Base-by-base conservation (phyloP, 345 rosid genomes). In the Theobroma cacao region DNA sequence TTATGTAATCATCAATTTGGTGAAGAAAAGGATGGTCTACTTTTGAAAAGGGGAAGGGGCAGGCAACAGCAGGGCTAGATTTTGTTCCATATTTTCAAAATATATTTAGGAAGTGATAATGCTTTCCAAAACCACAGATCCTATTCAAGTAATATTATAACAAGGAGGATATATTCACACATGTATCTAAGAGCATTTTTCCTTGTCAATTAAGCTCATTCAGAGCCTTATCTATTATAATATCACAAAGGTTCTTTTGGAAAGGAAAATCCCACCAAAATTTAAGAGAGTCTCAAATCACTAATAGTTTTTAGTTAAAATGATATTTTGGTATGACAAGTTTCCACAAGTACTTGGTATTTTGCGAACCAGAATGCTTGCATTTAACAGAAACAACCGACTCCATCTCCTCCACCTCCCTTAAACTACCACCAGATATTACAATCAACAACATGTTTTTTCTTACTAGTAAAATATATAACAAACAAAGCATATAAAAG, bases 361-460 rank as follows among this genome's bases (percentile, higher is more conserved):
- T 36, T 68, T 68, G 33, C 20, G 2, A 26, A 43, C 36, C 2
- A 2, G 22, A 68, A 40, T 14, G 20, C 30, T 34, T 34, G 33
- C 30, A 22, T 67, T 34, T 45, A 24, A 45, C 14, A 11, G 73
- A 68, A 45, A 68, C 55, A 68, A 66, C 31, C 52, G 41, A 40
- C 52, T 66, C 72, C 41, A 33, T 66, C 18, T 66, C 70, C 43
- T 65, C 52, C 52, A 66, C 72, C 52, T 66, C 22, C 33, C 52
- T 4, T 40, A 2, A 41, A 41, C 72, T 24, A 66, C 52, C 50
- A 68, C 22, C n/a, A 43, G 13, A 68, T 11, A 47, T 28, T 47
- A 52, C 6, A 26, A 45, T 68, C 13, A 1, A 40, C 31, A 11
- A 38, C 15, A 24, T 56, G 4, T 56, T 22, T 22, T n/a, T 12